Evolutionary conservation across 1,284 basidiomycete species (phyloP).

Genomic region (Baeospora myosura): DNA sequence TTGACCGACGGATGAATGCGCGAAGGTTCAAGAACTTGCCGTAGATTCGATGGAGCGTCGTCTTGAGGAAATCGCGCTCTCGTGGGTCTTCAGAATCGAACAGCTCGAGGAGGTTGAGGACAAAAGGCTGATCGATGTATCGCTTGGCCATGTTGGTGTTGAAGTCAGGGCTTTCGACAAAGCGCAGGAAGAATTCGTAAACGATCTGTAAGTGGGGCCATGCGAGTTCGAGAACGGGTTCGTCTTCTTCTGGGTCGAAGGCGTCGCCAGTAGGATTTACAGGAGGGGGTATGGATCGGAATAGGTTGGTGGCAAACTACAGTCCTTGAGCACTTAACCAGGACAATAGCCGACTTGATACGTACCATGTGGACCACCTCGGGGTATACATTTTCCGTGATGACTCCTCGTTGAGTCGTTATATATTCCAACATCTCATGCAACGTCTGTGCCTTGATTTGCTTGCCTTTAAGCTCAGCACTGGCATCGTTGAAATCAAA

Average conservation of each 20-base stretch:
- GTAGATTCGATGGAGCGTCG: constrained; percentile 97
- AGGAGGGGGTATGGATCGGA: constrained; percentile 98
- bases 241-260: constrained; percentile 99
- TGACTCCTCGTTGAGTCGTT: constrained; percentile 92
- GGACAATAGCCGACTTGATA: constrained; percentile 11
- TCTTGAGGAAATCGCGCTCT: constrained; percentile 99
- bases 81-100: constrained; percentile 99
- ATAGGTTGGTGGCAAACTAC: constrained; percentile 94
- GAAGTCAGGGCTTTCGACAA: constrained; percentile 97
- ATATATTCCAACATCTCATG: constrained; percentile 99
- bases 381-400: constrained; percentile 96
- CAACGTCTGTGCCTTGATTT: constrained; percentile 95
- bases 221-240: constrained; percentile 96
- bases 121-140: constrained; percentile 95
- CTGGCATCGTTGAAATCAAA: constrained; percentile 99
- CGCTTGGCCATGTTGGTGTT: constrained; percentile 98
- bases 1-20: constrained; percentile 96
- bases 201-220: constrained; percentile 99
- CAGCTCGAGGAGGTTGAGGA: constrained; percentile 92
- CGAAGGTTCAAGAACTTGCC: constrained; percentile 99
- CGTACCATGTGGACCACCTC: constrained; percentile 97
- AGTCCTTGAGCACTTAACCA: background rate
- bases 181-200: constrained; percentile 99
- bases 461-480: constrained; percentile 92
- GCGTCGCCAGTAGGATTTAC: constrained; percentile 97